Evolutionary conservation across 495 filamentous ascomycete genomes (phyloP), one percentile per base, ranked within the genome.

Genomic region (Evernia prunastri): DNA sequence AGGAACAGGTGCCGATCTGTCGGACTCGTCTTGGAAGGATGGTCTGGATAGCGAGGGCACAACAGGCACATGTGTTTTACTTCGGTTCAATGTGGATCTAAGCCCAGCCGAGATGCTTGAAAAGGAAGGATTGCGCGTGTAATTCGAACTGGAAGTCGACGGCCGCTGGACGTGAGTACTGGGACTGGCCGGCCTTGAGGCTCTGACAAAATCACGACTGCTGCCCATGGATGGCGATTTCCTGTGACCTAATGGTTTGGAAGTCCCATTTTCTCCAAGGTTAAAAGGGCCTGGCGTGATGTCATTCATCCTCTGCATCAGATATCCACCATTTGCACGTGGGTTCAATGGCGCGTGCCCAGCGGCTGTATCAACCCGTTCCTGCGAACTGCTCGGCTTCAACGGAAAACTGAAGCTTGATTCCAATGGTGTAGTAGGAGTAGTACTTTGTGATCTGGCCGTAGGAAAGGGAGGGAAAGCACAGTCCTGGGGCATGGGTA

Each of bases 281-380:
- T 83, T 83, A 68, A 90, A 88, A 9, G 88, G 88, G 0, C 86
- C 86, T 25, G 86, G 86, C 20, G 82, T 80, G 72, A 89, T 86
- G 35, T 75, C 80, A 66, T 89, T 81, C 81, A 89, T 84, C 62
- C 82, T 79, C 60, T 84, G 78, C 70, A 86, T 66, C 23, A 81
- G 69, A 67, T 74, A 79, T 27, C 74, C 75, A 62, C 66, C 76
- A 33, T 67, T 70, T 9, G 66, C 65, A 31, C 66, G 71, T 49
- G 83, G 79, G 53, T 76, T 82, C 25, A 73, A 70, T 1, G 86
- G 79, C 20, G 73, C 76, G 17, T 53, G 37, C 20, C 35, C 49
- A 25, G 58, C 47, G n/a, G 61, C 39, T 51, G 18, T 36, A 23
- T 45, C 54, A 13, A 49, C n/a, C 20, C 29, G 54, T 25, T 56